These are phyloP conservation scores for Glutinoglossum americanum DNA, from an alignment of 495 filamentous ascomycete genomes.

Conservation along the genomic window DNA sequence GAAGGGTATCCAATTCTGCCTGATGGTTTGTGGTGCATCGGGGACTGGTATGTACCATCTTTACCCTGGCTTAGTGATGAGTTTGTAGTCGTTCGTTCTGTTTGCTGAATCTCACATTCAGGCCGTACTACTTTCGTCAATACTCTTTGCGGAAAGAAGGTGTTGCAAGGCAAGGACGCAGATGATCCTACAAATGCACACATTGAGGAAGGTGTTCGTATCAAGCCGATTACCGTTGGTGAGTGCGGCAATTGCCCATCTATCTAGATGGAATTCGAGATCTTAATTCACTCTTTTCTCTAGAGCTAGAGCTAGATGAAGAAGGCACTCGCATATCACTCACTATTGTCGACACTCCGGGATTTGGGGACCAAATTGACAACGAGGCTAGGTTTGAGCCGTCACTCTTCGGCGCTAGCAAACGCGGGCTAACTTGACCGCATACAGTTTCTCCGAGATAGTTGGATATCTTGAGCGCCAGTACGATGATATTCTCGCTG, in stretches of 20 bases:
- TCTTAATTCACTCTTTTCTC: constrained; percentile 10
- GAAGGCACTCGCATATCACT: constrained; percentile 95
- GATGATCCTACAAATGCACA: constrained; percentile 79
- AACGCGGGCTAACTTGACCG: neutral
- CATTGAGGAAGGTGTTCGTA: constrained; percentile 87
- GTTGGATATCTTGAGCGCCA: constrained; percentile 94
- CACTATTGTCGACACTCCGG: constrained; percentile 95
- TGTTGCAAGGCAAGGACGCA: constrained; percentile 68
- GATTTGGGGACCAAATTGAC: constrained; percentile 97
- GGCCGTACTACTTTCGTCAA: constrained; percentile 98
- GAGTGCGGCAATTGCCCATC: constrained; percentile 17
- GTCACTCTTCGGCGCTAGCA: constrained; percentile 12
- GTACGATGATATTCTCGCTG: constrained; percentile 96
- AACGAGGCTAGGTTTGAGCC: constrained; percentile 77
- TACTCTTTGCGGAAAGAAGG: constrained; percentile 88
- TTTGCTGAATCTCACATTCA: constrained; percentile 15
- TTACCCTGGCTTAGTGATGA: neutral
- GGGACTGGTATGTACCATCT: constrained; percentile 60
- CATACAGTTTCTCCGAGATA: constrained; percentile 74
- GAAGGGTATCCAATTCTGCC: constrained; percentile 99
- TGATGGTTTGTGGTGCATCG: constrained; percentile 99
- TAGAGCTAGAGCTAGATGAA: constrained; percentile 91
- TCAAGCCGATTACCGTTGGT: constrained; percentile 97
- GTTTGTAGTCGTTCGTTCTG: neutral
- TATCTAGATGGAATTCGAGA: neutral